Percentiles rank a stretch among this genome's conserved stretches.
Conservation (phyloP, 345 rosid genomes). For the Melastoma malabathricum region DNA sequence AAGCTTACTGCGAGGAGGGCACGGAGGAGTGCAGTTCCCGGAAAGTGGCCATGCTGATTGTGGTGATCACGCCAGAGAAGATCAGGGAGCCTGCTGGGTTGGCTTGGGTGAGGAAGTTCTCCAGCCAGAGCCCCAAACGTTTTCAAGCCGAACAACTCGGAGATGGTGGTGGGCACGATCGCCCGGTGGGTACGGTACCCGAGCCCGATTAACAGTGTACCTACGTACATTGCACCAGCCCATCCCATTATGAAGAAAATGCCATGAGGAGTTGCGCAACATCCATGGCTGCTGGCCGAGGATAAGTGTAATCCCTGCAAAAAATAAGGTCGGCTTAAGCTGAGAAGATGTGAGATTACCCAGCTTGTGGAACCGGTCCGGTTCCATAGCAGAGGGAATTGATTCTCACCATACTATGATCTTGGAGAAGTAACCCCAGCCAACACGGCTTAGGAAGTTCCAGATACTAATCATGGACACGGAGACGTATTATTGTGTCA, state of each 20-base stretch:
- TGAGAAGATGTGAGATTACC: neutral
- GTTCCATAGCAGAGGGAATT: neutral
- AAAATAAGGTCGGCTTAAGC: neutral
- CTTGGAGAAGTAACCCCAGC: conserved; percentile 97
- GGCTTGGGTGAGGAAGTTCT: conserved; percentile 45
- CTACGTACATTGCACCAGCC: conserved; percentile 45
- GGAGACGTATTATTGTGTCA: conserved; percentile 66
- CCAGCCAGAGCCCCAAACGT: conserved; percentile 55
- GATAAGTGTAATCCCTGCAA: conserved; percentile 1
- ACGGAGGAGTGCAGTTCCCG: no score
- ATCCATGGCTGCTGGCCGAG: conserved; percentile 56
- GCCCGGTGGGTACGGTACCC: conserved; percentile 53
- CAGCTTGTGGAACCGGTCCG: no score
- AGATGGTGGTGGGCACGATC: conserved; percentile 38
- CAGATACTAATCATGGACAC: conserved; percentile 97
- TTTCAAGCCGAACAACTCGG: conserved; percentile 55
- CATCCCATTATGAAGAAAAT: conserved; percentile 39
- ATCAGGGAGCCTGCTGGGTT: conserved; percentile 49
- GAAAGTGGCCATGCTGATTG: no score
- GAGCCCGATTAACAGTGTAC: conserved; percentile 41
- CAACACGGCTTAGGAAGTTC: conserved; percentile 94
- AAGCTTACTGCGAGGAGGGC: conserved; percentile 19
- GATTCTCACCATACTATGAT: conserved; percentile 57
- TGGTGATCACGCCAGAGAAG: conserved; percentile 54
- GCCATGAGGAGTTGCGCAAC: conserved; percentile 45